Evolutionary conservation across 2,329 filamentous ascomycete genomes (phyloP).

Genomic region (Aspergillus clavatus): DNA sequence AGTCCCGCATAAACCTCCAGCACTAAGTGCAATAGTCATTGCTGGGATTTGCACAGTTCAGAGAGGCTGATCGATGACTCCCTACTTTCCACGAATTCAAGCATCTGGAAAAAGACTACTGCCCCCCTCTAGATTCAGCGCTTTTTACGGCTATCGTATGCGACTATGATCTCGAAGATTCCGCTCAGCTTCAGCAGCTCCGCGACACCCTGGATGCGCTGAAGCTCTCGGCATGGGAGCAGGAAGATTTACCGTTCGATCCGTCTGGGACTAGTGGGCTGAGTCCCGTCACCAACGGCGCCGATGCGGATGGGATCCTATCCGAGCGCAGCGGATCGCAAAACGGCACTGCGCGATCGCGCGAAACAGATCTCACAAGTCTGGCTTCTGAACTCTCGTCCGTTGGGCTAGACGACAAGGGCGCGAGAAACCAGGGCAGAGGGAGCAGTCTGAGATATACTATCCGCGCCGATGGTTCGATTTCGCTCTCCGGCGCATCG

Average conservation of each 20-base stretch:
- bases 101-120: slow-evolving; percentile 62
- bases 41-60: background rate
- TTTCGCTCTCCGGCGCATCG: slow-evolving; percentile 25
- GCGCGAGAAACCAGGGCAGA: slow-evolving; percentile 8
- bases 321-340: slow-evolving; percentile 28
- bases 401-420: slow-evolving; percentile 24
- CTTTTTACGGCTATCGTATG: slow-evolving; percentile 69
- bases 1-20: background rate
- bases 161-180: slow-evolving; percentile 63
- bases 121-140: slow-evolving; percentile 69
- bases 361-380: slow-evolving; percentile 48
- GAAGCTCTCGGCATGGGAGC: slow-evolving; percentile 66
- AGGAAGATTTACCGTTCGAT: slow-evolving; percentile 63
- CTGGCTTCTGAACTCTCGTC: slow-evolving; percentile 45
- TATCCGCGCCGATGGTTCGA: slow-evolving; percentile 24
- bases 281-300: slow-evolving; percentile 18
- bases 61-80: background rate
- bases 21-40: background rate
- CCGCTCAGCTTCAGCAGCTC: slow-evolving; percentile 51
- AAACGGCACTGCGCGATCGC: slow-evolving; percentile 36
- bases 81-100: slow-evolving; percentile 9
- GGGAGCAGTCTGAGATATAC: slow-evolving; percentile 23
- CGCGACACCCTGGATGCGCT: slow-evolving; percentile 60
- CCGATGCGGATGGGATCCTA: slow-evolving; percentile 18
- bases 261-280: slow-evolving; percentile 63